Percentiles rank a stretch among this genome's conserved stretches.
phyloP scores from a whole-genome alignment of 2,329 filamentous ascomycete species.

The Stachybotrys chartarum region DNA sequence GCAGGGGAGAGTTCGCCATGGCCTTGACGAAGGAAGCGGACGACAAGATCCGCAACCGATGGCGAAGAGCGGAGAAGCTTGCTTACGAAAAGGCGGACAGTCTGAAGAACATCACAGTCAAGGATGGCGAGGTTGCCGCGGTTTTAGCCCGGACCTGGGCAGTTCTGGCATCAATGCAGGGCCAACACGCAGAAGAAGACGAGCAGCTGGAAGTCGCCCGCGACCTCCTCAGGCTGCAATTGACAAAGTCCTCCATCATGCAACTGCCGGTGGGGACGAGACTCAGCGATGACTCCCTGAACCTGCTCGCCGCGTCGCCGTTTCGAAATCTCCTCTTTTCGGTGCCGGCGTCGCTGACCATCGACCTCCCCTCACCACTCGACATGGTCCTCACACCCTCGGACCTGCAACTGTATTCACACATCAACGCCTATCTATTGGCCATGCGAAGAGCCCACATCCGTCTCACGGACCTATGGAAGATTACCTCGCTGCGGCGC shows the following conservation, averaged over 20 bases:
- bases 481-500: slow-evolving; percentile 68
- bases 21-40: slow-evolving; percentile 82
- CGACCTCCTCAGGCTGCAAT: slow-evolving; percentile 62
- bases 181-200: slow-evolving; percentile 66
- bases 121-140: slow-evolving; percentile 78
- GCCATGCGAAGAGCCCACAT: slow-evolving; percentile 81
- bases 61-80: slow-evolving; percentile 55
- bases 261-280: slow-evolving; percentile 30
- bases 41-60: slow-evolving; percentile 66
- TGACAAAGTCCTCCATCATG: slow-evolving; percentile 41
- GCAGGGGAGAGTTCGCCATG: slow-evolving; percentile 85
- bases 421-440: slow-evolving; percentile 81
- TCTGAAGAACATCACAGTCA: slow-evolving; percentile 51
- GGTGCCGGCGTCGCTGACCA: slow-evolving; percentile 58
- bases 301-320: slow-evolving; percentile 39
- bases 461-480: slow-evolving; percentile 80
- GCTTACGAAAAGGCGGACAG: slow-evolving; percentile 48
- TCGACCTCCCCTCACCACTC: slow-evolving; percentile 70
- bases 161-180: slow-evolving; percentile 67
- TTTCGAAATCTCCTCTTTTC: slow-evolving; percentile 83
- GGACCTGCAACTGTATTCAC: slow-evolving; percentile 73
- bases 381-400: slow-evolving; percentile 77
- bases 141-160: slow-evolving; percentile 74
- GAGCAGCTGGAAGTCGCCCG: slow-evolving; percentile 78
- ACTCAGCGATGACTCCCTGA: slow-evolving; percentile 20